Conservation (phyloP, 768 basidiomycete species). For the Hygrocybe coccinea region DNA sequence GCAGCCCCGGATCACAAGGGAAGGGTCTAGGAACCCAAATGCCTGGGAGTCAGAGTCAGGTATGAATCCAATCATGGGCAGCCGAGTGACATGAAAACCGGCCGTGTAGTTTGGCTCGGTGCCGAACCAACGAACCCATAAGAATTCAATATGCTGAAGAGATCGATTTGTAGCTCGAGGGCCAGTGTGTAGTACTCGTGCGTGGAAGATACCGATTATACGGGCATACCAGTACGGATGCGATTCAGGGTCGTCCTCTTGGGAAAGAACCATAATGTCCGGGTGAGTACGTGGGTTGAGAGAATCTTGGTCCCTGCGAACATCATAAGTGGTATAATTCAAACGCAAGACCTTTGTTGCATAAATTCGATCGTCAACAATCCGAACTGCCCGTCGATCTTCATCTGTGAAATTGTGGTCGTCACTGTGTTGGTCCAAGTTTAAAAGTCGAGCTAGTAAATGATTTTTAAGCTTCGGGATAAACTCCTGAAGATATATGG, state of each 20-base stretch:
- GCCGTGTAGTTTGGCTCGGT: not conserved
- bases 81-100: conserved; percentile 14
- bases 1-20: conserved; percentile 31
- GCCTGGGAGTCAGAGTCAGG: conserved; percentile 20
- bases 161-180: too few species aligned
- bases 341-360: conserved; percentile 30
- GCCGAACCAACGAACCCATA: too few species aligned
- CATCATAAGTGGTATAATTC: conserved; percentile 44
- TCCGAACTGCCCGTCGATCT: conserved; percentile 16
- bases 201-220: too few species aligned
- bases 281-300: conserved; percentile 37
- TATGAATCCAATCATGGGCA: conserved; percentile 35
- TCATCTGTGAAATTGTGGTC: conserved; percentile 13
- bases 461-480: conserved; percentile 26
- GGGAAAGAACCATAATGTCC: too few species aligned
- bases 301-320: conserved; percentile 36
- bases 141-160: too few species aligned
- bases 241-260: too few species aligned
- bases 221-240: too few species aligned
- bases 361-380: conserved; percentile 26
- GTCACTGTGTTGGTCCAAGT: conserved; percentile 12
- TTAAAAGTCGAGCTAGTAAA: conserved; percentile 22
- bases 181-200: too few species aligned
- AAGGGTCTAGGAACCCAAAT: conserved; percentile 47
- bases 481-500: conserved; percentile 21